Conservation (phyloP, 1,284 basidiomycete species). For the Anthracocystis panici-leucophaei region DNA sequence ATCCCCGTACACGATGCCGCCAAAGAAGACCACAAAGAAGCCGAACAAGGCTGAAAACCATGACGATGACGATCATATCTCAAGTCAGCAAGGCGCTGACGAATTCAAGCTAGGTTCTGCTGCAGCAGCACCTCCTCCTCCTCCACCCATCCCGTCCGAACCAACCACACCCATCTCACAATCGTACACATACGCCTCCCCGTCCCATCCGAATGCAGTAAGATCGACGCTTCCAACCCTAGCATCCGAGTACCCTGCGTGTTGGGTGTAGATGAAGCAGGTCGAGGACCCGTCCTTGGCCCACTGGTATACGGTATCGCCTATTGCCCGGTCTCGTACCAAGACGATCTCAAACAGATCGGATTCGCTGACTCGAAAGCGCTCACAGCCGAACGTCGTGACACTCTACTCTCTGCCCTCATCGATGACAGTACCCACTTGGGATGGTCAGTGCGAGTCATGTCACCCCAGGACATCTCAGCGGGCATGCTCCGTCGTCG, state of each 20-base stretch:
- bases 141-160: slow-evolving; percentile 48
- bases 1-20: slow-evolving; percentile 14
- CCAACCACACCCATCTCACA: slow-evolving; percentile 26
- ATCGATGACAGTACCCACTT: slow-evolving; percentile 46
- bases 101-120: not conserved
- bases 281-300: slow-evolving; percentile 89
- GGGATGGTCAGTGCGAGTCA: slow-evolving; percentile 85
- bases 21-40: slow-evolving; percentile 23
- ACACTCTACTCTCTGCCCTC: slow-evolving; percentile 65
- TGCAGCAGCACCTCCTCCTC: slow-evolving; percentile 23
- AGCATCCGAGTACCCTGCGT: slow-evolving; percentile 55
- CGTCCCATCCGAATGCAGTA: slow-evolving; percentile 39
- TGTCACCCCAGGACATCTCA: slow-evolving; percentile 89
- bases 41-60: not conserved
- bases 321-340: slow-evolving; percentile 86
- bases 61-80: slow-evolving; percentile 16
- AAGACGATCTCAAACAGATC: slow-evolving; percentile 78
- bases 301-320: slow-evolving; percentile 96
- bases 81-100: slow-evolving; percentile 9
- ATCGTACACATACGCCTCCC: slow-evolving; percentile 49
- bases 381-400: slow-evolving; percentile 75
- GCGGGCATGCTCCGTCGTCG: slow-evolving; percentile 87
- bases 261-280: slow-evolving; percentile 95
- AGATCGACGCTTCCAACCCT: slow-evolving; percentile 21
- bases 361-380: slow-evolving; percentile 98